Base-by-base conservation (phyloP, 768 basidiomycete genomes). In the Lentinula detonsa region DNA sequence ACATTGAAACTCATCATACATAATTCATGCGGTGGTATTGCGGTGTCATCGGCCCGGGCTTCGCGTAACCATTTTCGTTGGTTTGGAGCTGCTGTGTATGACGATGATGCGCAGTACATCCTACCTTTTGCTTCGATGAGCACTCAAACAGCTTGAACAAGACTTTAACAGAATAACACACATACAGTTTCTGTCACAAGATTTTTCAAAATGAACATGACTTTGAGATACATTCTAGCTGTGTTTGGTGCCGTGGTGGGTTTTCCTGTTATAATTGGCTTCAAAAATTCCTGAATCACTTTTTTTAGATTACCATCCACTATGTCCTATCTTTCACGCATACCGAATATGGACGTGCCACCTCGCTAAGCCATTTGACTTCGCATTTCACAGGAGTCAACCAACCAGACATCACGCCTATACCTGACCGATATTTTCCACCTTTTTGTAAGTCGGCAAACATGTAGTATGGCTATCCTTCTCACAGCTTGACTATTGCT, bases 311-410 rank as follows among this genome's bases (percentile, higher is more conserved):
- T 31, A 66, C 65, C 28, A 60, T 77, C 18, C 79, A 82, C 64
- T 78, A 73, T 18, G 74, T 80, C 57, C 73, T 81, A 31, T 72
- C 68, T 51, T 70, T 81, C 67, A 75, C 79, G 0, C 78, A 81
- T 64, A 74, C 77, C 65, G 74, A 73, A 46, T 82, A 82, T 63
- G 74, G 74, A 63, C 71, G 72, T 45, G 75, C 71, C 0, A 81
- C 80, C 7, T 79, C 80, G 4, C 43, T 80, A 40, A 71, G 68
- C 6, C 67, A 66, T 61, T 61, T 78, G 51, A 59, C 73, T 13
- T 63, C 67, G 8, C 64, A 71, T 23, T 60, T 73, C 11, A 61
- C 65, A 2, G 68, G 66, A 54, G 50, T 18, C 42, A 63, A 61
- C 57, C 5, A 76, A 6, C 78, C 76, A 56, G 78, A 78, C 23